Conservation (phyloP, 2,329 filamentous ascomycete species). For the Xylariaceae sp. region DNA sequence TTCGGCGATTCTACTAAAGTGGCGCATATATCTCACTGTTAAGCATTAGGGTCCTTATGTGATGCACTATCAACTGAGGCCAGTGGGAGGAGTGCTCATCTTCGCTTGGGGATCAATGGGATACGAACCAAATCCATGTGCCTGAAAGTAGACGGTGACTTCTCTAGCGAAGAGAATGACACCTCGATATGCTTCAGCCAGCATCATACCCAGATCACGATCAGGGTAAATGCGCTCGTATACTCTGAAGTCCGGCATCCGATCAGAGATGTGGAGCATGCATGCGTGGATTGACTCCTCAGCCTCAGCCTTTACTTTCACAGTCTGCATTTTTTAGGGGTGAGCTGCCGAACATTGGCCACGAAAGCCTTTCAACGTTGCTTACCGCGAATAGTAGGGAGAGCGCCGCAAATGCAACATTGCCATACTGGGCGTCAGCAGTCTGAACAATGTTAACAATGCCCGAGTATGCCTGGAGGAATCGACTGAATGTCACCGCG, state of each 20-base stretch:
- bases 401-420: conserved; percentile 14
- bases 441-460: conserved; percentile 2
- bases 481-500: conserved; percentile 1
- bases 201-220: background rate
- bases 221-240: conserved; percentile 9
- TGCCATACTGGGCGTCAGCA: conserved; percentile 9
- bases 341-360: background rate
- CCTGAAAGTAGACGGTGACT: conserved; percentile 5
- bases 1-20: background rate
- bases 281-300: conserved; percentile 7
- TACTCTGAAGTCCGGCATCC: conserved; percentile 4
- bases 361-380: background rate
- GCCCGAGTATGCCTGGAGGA: conserved; percentile 7
- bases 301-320: conserved; percentile 6
- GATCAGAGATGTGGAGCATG: conserved; percentile 12
- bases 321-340: background rate
- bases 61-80: background rate
- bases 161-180: conserved; percentile 5
- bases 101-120: too few relatives aligned
- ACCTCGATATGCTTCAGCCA: conserved; percentile 6
- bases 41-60: background rate
- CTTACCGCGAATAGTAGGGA: conserved; percentile 8
- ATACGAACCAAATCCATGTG: background rate
- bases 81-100: too few relatives aligned
- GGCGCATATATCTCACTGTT: conserved; percentile 7